These are phyloP conservation scores for Auriscalpium orientale DNA, from an alignment of 768 basidiomycete genomes.

Conservation along the genomic window DNA sequence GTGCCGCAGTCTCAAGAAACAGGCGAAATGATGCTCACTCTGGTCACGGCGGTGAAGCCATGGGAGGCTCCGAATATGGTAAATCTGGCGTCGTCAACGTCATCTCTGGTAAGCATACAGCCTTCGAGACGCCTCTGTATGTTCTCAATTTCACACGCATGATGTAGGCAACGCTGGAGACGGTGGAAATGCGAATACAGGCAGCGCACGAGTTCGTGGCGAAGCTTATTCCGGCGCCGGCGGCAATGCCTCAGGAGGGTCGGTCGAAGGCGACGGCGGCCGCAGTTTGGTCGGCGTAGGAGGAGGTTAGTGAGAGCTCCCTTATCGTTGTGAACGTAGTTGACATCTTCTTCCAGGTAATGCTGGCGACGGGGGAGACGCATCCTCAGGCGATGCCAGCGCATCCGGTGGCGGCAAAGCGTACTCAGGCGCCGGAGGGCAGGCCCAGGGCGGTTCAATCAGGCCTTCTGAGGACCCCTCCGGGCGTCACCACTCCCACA, in stretches of 20 bases:
- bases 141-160: neutral
- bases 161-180: conserved; percentile 6
- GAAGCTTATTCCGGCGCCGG: neutral
- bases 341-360: neutral
- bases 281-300: neutral
- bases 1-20: neutral
- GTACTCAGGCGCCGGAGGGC: conserved; percentile 20
- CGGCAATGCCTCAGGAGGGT: neutral
- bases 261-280: neutral
- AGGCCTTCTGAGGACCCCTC: too few species aligned
- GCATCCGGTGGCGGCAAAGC: conserved; percentile 18
- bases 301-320: neutral
- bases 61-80: conserved; percentile 4
- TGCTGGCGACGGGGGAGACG: conserved; percentile 21
- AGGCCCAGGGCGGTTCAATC: conserved; percentile 23
- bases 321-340: neutral
- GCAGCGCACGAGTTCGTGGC: neutral
- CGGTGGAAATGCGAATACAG: neutral
- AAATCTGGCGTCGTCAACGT: conserved; percentile 4
- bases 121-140: too few species aligned
- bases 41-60: conserved; percentile 8
- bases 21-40: neutral
- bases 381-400: conserved; percentile 20
- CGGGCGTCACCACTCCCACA: too few species aligned
- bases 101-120: conserved; percentile 4